Conservation (phyloP, 108 stramenopile genomes). For the Nannochloropsis granulata region DNA sequence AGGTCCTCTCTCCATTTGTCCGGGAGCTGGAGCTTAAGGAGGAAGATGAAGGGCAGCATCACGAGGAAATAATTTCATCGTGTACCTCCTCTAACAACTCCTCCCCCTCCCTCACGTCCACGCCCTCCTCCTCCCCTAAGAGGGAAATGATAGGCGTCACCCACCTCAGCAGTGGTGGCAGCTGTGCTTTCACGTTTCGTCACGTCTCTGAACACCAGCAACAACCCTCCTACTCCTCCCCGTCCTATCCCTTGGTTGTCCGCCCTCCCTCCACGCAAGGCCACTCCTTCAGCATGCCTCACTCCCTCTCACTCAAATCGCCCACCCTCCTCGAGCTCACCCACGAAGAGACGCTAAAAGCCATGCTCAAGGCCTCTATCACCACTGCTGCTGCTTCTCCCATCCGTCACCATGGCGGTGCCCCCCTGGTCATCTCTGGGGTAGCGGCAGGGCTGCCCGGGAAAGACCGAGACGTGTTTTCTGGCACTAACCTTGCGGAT, state of each 20-base stretch:
- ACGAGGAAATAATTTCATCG: neutral
- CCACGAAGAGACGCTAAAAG: neutral
- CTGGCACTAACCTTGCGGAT: constrained; percentile 50
- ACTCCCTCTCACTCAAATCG: neutral
- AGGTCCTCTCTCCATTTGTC: neutral
- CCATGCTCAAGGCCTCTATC: neutral
- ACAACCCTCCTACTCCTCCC: neutral
- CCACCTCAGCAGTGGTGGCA: neutral
- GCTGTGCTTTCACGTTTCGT: neutral
- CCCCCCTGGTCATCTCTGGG: constrained; percentile 79
- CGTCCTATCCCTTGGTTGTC: neutral
- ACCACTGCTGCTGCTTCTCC: neutral
- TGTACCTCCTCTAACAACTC: neutral
- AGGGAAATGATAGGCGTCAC: neutral
- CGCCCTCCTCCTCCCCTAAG: neutral
- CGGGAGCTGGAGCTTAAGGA: neutral
- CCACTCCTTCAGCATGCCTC: neutral
- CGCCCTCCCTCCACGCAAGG: neutral
- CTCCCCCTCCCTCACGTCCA: neutral
- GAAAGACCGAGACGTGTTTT: constrained; percentile 47
- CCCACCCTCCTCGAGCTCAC: neutral
- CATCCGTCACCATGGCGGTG: constrained; percentile 31
- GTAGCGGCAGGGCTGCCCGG: constrained; percentile 81
- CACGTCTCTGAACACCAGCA: neutral
- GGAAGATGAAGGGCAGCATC: neutral